phyloP scores from a whole-genome alignment of 257 asterid genomes.

The Solanum paucissectum region DNA sequence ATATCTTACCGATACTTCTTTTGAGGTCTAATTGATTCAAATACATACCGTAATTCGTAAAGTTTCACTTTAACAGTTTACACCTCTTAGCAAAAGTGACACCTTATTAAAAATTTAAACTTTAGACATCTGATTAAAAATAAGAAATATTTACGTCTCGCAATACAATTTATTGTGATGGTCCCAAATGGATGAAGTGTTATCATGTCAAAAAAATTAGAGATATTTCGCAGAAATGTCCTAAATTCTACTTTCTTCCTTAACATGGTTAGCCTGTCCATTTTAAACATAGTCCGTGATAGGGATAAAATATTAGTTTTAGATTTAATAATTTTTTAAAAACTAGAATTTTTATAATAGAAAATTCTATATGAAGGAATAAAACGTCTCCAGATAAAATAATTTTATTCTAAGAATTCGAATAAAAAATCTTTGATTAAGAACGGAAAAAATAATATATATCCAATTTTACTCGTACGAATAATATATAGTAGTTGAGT shows the following conservation, averaged over 20 bases:
- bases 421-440: background rate
- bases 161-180: background rate
- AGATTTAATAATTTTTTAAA: no score
- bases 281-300: background rate
- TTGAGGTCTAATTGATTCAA: fast-evolving
- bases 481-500: background rate
- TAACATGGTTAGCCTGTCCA: background rate
- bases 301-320: no score
- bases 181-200: background rate
- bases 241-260: background rate
- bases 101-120: fast-evolving
- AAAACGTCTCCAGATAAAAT: background rate
- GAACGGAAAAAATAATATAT: background rate
- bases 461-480: background rate
- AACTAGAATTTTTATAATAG: no score
- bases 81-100: background rate
- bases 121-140: fast-evolving
- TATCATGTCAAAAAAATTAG: background rate
- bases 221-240: background rate
- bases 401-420: background rate
- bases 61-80: no score
- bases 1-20: fast-evolving
- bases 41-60: background rate
- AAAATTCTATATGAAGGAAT: no score
- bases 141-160: background rate